phyloP scores from a whole-genome alignment of 108 stramenopile species.

The Schizochytrium sp. region DNA sequence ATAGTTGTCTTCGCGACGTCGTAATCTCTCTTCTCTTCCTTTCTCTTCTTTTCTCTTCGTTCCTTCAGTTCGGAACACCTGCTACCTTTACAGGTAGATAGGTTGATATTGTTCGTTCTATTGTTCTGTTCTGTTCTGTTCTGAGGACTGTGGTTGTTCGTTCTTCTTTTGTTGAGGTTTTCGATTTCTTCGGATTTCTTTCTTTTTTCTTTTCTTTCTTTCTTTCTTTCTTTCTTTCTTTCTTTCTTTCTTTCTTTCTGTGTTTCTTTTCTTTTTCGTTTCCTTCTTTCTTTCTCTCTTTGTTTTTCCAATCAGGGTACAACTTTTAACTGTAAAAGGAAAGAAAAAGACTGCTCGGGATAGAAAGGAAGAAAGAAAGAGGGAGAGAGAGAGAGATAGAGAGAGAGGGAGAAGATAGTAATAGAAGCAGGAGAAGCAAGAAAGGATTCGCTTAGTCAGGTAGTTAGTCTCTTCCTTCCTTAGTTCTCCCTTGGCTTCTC shows the following conservation, averaged over 20 bases:
- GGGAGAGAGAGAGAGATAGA: neutral
- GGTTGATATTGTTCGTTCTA: no score
- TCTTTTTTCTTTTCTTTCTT: no score
- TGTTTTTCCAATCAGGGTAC: neutral
- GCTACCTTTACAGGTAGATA: no score
- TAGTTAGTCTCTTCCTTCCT: neutral
- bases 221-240: neutral
- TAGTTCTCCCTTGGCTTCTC: neutral
- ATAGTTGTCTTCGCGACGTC: no score
- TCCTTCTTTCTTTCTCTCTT: neutral
- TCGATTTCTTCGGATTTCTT: no score
- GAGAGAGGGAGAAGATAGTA: neutral
- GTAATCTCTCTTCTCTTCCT: no score
- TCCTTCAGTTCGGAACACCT: no score
- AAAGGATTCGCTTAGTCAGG: neutral
- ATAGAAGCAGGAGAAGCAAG: neutral
- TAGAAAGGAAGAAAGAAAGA: neutral
- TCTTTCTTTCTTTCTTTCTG: neutral
- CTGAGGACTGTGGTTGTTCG: no score
- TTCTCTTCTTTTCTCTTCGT: no score
- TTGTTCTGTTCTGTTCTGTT: no score
- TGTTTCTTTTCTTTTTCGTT: neutral
- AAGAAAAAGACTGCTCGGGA: neutral
- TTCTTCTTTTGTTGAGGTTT: no score
- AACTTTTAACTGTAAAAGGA: neutral